These are phyloP conservation scores for Nemania sp. DNA, from an alignment of 2,329 filamentous ascomycete species.

Conservation along the genomic window DNA sequence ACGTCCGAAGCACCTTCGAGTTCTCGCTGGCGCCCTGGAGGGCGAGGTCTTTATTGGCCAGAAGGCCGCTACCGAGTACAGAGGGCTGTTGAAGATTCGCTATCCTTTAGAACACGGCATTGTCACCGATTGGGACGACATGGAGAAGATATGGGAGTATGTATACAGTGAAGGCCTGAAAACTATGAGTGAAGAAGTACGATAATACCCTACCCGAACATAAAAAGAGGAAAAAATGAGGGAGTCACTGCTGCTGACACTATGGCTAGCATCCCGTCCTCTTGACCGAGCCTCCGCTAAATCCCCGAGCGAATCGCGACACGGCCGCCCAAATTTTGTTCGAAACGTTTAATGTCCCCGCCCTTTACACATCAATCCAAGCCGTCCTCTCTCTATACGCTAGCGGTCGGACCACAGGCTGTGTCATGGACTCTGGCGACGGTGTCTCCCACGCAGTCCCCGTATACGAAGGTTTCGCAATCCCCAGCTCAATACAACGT, in stretches of 20 bases:
- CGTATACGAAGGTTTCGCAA: conserved; percentile 97
- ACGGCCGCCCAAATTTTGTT: conserved; percentile 97
- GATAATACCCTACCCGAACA: neutral
- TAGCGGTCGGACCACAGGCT: conserved; percentile 93
- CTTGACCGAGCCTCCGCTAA: conserved; percentile 93
- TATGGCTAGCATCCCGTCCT: conserved; percentile 84
- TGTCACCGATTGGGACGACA: conserved; percentile 99
- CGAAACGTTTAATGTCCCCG: conserved; percentile 98
- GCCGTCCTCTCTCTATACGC: conserved; percentile 96
- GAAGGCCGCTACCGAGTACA: conserved; percentile 85
- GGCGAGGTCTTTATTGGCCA: conserved; percentile 97
- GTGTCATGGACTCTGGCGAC: conserved; percentile 94
- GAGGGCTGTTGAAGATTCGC: conserved; percentile 92
- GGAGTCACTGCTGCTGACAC: conserved; percentile 26
- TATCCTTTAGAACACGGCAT: conserved; percentile 98
- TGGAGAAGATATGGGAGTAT: conserved; percentile 99
- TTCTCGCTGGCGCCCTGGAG: conserved; percentile 95
- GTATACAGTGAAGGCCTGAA: conserved; percentile 97
- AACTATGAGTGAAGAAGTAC: conserved; percentile 94
- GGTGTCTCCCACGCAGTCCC: conserved; percentile 97
- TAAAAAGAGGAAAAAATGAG: neutral
- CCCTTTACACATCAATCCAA: conserved; percentile 96
- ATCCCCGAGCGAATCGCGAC: conserved; percentile 94
- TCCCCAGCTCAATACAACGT: conserved; percentile 92
- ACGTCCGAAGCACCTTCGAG: conserved; percentile 92